phyloP scores from a whole-genome alignment of 768 basidiomycete genomes.

The Mycena crocata region DNA sequence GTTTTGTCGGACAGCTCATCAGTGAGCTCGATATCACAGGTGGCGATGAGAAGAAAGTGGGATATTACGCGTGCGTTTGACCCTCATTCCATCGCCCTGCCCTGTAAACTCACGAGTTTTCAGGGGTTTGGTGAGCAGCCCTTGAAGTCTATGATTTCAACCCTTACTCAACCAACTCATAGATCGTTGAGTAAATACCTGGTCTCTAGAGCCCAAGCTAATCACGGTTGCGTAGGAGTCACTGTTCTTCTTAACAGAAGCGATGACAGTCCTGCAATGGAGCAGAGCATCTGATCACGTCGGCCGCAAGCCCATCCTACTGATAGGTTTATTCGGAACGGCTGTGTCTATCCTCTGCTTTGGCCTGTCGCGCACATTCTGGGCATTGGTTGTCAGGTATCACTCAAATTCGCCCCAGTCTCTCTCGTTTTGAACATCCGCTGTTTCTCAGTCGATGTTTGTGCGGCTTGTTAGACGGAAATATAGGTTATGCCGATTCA shows the following conservation, averaged over 20 bases:
- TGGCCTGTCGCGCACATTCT: conserved; percentile 70
- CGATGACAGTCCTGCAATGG: conserved; percentile 71
- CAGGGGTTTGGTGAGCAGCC: conserved; percentile 19
- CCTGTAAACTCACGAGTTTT: not conserved
- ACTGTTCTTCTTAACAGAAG: conserved; percentile 69
- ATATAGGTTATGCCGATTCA: conserved; percentile 55
- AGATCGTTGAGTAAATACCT: conserved; percentile 49
- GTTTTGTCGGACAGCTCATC: conserved; percentile 56
- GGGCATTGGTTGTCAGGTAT: conserved; percentile 65
- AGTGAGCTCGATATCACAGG: conserved; percentile 72
- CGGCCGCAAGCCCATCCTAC: conserved; percentile 70
- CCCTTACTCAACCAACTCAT: too few relatives aligned
- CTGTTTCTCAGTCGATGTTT: conserved; percentile 66
- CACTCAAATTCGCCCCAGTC: not conserved
- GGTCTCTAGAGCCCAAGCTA: not conserved
- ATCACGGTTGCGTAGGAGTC: conserved; percentile 58
- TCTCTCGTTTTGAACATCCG: not conserved
- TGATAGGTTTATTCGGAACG: conserved; percentile 65
- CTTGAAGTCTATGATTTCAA: not conserved
- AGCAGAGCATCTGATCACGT: conserved; percentile 69
- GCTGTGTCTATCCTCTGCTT: conserved; percentile 67
- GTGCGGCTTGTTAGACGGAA: conserved; percentile 76
- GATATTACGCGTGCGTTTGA: conserved; percentile 71
- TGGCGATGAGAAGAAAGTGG: conserved; percentile 73
- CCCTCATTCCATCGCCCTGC: not conserved